Conservation (phyloP, 345 rosid genomes). For the Brassica incana region DNA sequence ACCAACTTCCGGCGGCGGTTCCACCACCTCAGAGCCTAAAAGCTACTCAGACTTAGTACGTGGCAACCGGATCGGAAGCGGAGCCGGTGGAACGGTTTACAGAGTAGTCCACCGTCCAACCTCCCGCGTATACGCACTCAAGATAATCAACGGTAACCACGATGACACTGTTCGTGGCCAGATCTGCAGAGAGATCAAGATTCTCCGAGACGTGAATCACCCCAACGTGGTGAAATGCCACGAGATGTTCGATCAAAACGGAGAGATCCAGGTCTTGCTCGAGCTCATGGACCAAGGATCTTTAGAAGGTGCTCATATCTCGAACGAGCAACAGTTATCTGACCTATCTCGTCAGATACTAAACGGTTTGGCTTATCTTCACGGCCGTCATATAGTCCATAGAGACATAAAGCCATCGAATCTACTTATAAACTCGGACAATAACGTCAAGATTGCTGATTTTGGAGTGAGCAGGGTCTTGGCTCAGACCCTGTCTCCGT, state of each 20-base stretch:
- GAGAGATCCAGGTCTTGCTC: constrained; percentile 85
- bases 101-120: constrained; percentile 72
- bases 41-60: constrained; percentile 63
- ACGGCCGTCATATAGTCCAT: constrained; percentile 75
- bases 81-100: constrained; percentile 91
- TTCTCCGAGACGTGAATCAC: constrained; percentile 79
- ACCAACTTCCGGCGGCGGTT: constrained; percentile 12
- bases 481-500: constrained; percentile 92
- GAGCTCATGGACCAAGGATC: constrained; percentile 92
- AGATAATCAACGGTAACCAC: constrained; percentile 79
- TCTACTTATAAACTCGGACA: constrained; percentile 62
- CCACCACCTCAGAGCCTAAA: constrained; percentile 32
- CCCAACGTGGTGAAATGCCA: constrained; percentile 85
- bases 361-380: constrained; percentile 80
- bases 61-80: constrained; percentile 76
- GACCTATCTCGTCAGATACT: constrained; percentile 75
- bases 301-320: constrained; percentile 66
- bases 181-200: constrained; percentile 94
- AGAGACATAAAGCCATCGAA: constrained; percentile 94
- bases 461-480: constrained; percentile 88
- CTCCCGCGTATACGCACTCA: constrained; percentile 60
- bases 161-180: constrained; percentile 78
- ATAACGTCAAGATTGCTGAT: constrained; percentile 85
- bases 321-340: constrained; percentile 48
- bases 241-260: constrained; percentile 74